Conservation (phyloP, 177 flowering plant genomes). For the Vitis hybrid region DNA sequence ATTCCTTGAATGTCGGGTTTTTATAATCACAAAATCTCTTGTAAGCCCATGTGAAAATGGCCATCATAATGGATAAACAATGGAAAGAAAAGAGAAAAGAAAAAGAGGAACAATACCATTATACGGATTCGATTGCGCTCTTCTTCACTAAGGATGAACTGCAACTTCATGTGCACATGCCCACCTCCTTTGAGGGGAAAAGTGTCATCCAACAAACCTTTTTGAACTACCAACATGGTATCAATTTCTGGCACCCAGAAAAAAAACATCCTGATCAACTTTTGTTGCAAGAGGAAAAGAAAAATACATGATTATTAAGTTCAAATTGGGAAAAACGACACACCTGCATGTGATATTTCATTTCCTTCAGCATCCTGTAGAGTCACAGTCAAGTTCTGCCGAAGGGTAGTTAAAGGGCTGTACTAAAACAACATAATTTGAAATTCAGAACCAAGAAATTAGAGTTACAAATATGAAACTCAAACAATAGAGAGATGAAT, state of each 20-base stretch:
- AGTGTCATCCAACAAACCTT: constrained; percentile 69
- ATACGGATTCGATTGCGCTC: constrained; percentile 58
- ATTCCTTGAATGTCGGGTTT: no score
- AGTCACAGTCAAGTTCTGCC: constrained; percentile 55
- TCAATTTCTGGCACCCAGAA: constrained; percentile 43
- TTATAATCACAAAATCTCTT: no score
- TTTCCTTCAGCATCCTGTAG: constrained; percentile 63
- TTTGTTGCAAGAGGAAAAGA: neutral
- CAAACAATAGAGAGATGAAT: neutral
- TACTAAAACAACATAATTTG: constrained; percentile 8
- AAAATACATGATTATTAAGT: neutral
- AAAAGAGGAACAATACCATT: constrained; percentile 41
- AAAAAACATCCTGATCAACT: constrained; percentile 9
- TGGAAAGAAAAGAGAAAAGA: neutral
- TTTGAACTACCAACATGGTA: constrained; percentile 57
- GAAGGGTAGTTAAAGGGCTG: constrained; percentile 71
- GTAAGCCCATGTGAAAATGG: no score
- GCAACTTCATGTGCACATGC: constrained; percentile 65
- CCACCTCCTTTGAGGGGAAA: constrained; percentile 78
- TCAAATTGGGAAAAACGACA: neutral
- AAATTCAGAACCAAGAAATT: neutral
- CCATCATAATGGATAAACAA: neutral
- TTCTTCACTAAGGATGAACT: constrained; percentile 68
- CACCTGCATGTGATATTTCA: constrained; percentile 67
- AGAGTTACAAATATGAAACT: neutral